Percentiles rank a stretch among this genome's conserved stretches.
phyloP scores from a whole-genome alignment of 345 rosid species.

The Populus deltoides region DNA sequence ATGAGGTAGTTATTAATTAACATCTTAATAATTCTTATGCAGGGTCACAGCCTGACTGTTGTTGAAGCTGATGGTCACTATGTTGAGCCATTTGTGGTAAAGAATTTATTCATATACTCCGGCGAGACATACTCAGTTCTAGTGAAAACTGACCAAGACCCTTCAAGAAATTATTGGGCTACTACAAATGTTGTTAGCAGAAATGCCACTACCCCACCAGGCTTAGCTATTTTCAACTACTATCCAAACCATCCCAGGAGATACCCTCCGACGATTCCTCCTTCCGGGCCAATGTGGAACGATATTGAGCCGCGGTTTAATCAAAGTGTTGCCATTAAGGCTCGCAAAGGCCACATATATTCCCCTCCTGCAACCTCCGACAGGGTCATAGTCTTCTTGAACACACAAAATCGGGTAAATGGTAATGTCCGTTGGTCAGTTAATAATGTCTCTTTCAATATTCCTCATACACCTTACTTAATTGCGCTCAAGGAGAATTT shows the following conservation, averaged over 20 bases:
- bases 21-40: not conserved
- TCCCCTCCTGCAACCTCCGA: constrained; percentile 47
- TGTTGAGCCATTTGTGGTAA: constrained; percentile 65
- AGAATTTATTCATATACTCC: constrained; percentile 65
- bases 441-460: constrained; percentile 57
- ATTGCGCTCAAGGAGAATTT: constrained; percentile 52
- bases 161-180: constrained; percentile 64
- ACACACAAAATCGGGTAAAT: constrained; percentile 51
- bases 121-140: constrained; percentile 80
- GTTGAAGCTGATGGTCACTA: constrained; percentile 77
- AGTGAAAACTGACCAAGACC: constrained; percentile 50
- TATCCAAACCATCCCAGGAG: constrained; percentile 51
- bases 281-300: constrained; percentile 49
- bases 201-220: constrained; percentile 41
- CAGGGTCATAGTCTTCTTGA: constrained; percentile 49
- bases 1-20: not conserved
- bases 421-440: constrained; percentile 50
- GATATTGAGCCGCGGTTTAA: constrained; percentile 25
- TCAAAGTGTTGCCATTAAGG: constrained; percentile 57
- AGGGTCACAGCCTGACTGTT: constrained; percentile 81
- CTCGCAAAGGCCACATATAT: constrained; percentile 35
- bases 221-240: constrained; percentile 48
- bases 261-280: constrained; percentile 42
- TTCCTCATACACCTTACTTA: constrained; percentile 57
- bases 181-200: constrained; percentile 58